phyloP scores from a whole-genome alignment of 305 asterid genomes.

The Fraxinus floribunda region DNA sequence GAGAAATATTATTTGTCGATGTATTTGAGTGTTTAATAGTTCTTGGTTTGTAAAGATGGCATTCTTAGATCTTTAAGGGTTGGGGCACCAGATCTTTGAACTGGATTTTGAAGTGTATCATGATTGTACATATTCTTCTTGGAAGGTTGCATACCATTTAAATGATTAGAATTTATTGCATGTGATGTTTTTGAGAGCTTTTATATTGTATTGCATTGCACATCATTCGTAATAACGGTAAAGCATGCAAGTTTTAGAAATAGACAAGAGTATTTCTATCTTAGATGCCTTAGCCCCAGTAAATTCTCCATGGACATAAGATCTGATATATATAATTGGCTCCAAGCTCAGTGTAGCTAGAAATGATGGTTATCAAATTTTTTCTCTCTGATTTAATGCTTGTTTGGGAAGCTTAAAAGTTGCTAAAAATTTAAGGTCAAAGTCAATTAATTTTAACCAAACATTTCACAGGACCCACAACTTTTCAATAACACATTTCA shows the following conservation, averaged over 20 bases:
- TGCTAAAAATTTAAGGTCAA: background rate
- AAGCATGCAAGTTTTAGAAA: background rate
- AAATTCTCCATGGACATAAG: background rate
- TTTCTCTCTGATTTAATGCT: background rate
- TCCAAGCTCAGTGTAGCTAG: background rate
- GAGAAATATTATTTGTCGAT: background rate
- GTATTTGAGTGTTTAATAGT: background rate
- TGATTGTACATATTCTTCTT: background rate
- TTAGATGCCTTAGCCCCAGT: background rate
- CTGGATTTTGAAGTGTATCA: background rate
- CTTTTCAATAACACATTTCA: background rate
- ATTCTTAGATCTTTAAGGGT: background rate
- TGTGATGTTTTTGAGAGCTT: background rate
- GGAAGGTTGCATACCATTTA: background rate
- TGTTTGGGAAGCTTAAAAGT: background rate
- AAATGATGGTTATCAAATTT: background rate
- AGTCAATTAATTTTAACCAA: background rate
- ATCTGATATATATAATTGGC: constrained; percentile 2
- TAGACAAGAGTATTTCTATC: background rate
- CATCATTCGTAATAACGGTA: background rate
- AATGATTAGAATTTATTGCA: background rate
- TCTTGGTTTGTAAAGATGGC: background rate
- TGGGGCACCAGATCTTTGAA: background rate
- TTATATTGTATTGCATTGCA: background rate
- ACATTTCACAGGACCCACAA: background rate